Base-by-base conservation (phyloP, 2,329 filamentous ascomycete genomes). In the Beauveria sp. region DNA sequence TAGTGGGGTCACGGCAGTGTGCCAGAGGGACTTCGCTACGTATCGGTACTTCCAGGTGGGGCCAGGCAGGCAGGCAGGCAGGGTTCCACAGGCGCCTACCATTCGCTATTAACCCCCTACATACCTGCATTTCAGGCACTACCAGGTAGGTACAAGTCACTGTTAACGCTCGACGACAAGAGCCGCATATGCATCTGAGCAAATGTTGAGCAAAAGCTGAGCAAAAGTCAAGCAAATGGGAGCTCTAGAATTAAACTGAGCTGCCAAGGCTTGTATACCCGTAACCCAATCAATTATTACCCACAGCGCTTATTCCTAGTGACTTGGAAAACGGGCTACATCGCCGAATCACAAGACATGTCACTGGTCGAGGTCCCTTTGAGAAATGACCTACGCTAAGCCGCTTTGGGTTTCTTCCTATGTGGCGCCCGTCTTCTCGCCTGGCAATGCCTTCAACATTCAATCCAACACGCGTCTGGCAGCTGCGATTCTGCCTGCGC, bases 401-500 rank as follows among this genome's bases (percentile, higher is more conserved):
- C 57, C 57, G 7, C 24, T 60, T 52, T 51, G 48, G 38, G 48
- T n/a, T 24, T 22, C 4, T 46, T 20, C 7, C 24, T 18, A 16
- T 26, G 14, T 51, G 56, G 20, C 46, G 6, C 5, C 18, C 20
- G 34, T 16, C 9, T 22, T 22, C 28, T n/a, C 22, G 14, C 43
- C 22, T 43, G 28, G 10, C 51, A 51, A 61, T 55, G 51, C 42
- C 59, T 55, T 61, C 57, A 49, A 26, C 45, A 58, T 50, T 40
- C 20, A 60, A 53, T n/a, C 24, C 31, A 50, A 54, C 51, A 55
- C 59, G 51, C 51, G 57, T 61, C 43, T 55, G 50, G 58, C 50
- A 49, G 22, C 46, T 40, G 58, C 50, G 26, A 46, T 24, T 14
- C 38, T 42, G 42, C 42, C 50, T 43, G 51, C 51, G 59, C 31